Evolutionary conservation across 768 basidiomycete genomes (phyloP).

Genomic region (Xerocomellus intermedius): DNA sequence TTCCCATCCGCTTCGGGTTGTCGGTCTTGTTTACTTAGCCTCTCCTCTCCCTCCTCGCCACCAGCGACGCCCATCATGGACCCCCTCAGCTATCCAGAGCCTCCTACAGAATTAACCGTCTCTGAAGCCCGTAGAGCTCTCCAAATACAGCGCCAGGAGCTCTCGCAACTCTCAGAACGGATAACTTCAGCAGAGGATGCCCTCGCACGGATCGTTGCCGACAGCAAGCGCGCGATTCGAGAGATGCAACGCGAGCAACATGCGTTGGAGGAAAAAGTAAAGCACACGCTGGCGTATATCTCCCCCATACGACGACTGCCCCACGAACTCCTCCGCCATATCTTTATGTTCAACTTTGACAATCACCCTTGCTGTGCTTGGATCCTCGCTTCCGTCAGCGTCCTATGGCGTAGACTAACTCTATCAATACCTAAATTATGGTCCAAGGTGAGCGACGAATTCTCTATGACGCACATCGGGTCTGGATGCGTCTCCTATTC

Average conservation of each 20-base stretch:
- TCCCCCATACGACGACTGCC: slow-evolving; percentile 73
- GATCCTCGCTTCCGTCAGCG: slow-evolving; percentile 69
- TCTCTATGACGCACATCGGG: background rate
- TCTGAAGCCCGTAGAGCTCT: slow-evolving; percentile 52
- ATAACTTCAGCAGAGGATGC: slow-evolving; percentile 54
- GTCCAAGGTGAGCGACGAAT: slow-evolving; percentile 61
- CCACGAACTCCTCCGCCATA: slow-evolving; percentile 66
- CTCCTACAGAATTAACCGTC: slow-evolving; percentile 56
- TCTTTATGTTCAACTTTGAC: slow-evolving; percentile 70
- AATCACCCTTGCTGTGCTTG: slow-evolving; percentile 73
- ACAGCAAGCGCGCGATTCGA: slow-evolving; percentile 52
- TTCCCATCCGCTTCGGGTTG: slow-evolving; percentile 23
- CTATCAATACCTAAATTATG: slow-evolving; percentile 68
- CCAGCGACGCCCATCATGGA: slow-evolving; percentile 29
- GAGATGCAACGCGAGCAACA: slow-evolving; percentile 51
- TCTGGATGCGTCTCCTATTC: slow-evolving; percentile 3
- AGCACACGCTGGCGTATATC: slow-evolving; percentile 59
- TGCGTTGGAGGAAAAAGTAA: slow-evolving; percentile 47
- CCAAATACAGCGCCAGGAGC: slow-evolving; percentile 23
- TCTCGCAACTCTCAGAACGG: slow-evolving; percentile 38
- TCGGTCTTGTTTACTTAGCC: slow-evolving; percentile 9
- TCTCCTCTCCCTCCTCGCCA: slow-evolving; percentile 8
- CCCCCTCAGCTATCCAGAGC: slow-evolving; percentile 44
- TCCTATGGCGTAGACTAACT: slow-evolving; percentile 62
- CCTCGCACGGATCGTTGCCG: slow-evolving; percentile 57